Evolutionary conservation across 441 rosid genomes (phyloP).

Genomic region (Sinapis alba): DNA sequence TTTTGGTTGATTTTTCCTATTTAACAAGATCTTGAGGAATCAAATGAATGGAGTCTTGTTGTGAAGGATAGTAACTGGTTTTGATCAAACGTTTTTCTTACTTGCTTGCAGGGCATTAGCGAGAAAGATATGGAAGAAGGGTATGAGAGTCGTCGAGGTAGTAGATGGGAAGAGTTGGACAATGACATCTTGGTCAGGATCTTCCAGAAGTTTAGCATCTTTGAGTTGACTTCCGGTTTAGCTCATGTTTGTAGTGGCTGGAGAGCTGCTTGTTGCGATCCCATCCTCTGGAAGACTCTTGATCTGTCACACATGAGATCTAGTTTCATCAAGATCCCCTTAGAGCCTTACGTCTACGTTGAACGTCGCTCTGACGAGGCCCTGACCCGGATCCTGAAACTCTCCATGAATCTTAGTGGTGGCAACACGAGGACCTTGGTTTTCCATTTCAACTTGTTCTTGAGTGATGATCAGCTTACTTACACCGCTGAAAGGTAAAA

Average conservation of each 20-base stretch:
- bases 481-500: constrained; percentile 74
- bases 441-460: constrained; percentile 65
- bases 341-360: constrained; percentile 82
- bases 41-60: not conserved
- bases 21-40: not conserved
- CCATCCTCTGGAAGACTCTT: constrained; percentile 78
- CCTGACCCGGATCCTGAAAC: constrained; percentile 61
- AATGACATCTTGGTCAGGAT: constrained; percentile 70
- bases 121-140: constrained; percentile 62
- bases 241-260: constrained; percentile 84
- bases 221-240: constrained; percentile 38
- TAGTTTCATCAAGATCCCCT: constrained; percentile 70
- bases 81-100: not conserved
- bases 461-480: constrained; percentile 76
- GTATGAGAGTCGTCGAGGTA: constrained; percentile 25
- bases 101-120: not conserved
- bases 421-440: constrained; percentile 63
- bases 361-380: constrained; percentile 55
- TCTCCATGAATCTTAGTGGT: constrained; percentile 69
- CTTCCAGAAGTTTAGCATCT: constrained; percentile 63
- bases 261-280: constrained; percentile 84
- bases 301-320: constrained; percentile 74
- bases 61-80: not conserved
- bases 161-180: constrained; percentile 89
- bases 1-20: not conserved